Percentiles rank a stretch among this genome's conserved stretches.
phyloP scores from a whole-genome alignment of 306 rosid species.

The Albizia julibrissin region DNA sequence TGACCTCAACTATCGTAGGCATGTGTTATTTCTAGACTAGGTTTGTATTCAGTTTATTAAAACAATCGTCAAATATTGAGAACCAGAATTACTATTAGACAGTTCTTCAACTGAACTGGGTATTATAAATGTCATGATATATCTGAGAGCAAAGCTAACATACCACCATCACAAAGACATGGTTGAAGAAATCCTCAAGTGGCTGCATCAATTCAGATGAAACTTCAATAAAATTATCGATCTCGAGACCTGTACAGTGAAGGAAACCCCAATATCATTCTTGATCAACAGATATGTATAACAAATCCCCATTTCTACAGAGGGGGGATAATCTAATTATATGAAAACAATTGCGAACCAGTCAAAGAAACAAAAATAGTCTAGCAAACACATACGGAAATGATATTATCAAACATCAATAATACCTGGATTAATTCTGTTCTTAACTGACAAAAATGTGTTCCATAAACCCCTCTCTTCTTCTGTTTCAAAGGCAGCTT shows the following conservation, averaged over 20 bases:
- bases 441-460: slow-evolving; percentile 58
- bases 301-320: neutral
- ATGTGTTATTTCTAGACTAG: neutral
- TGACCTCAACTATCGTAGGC: neutral
- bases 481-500: slow-evolving; percentile 65
- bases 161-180: slow-evolving; percentile 98
- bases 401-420: slow-evolving; percentile 10
- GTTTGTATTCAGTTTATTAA: neutral
- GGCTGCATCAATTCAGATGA: slow-evolving; percentile 83
- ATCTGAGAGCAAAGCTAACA: slow-evolving; percentile 35
- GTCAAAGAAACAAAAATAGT: neutral
- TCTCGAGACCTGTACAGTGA: slow-evolving; percentile 57
- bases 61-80: neutral
- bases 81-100: neutral
- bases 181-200: slow-evolving; percentile 82
- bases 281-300: neutral
- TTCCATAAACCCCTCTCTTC: slow-evolving; percentile 84
- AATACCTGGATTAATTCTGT: slow-evolving; percentile 63
- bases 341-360: neutral
- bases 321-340: neutral
- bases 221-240: slow-evolving; percentile 63
- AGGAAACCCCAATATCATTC: slow-evolving; percentile 23
- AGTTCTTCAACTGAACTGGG: slow-evolving; percentile 8
- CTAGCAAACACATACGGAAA: neutral
- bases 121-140: neutral